Conservation (phyloP, 495 filamentous ascomycete species). For the Thozetella sp. region DNA sequence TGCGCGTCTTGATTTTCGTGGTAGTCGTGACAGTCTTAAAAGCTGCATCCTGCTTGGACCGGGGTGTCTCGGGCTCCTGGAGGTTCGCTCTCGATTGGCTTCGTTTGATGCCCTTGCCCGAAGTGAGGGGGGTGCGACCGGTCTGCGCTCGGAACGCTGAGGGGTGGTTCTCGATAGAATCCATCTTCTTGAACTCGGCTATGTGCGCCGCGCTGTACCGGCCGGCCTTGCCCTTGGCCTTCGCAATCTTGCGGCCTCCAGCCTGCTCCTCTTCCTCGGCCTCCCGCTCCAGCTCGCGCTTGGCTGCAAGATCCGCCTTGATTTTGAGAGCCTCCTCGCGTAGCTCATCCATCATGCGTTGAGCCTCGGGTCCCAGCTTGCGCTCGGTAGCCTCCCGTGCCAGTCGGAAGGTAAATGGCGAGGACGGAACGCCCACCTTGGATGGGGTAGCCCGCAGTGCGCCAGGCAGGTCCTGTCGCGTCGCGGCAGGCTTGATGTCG, state of each 20-base stretch:
- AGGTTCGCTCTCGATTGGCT: constrained; percentile 62
- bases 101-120: constrained; percentile 60
- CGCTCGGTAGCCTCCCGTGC: constrained; percentile 50
- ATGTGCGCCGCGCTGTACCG: constrained; percentile 83
- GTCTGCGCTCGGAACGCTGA: constrained; percentile 73
- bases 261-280: constrained; percentile 39
- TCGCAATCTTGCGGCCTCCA: constrained; percentile 69
- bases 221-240: constrained; percentile 72
- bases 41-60: constrained; percentile 22
- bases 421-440: constrained; percentile 49
- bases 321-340: constrained; percentile 69
- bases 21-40: constrained; percentile 29
- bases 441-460: constrained; percentile 47
- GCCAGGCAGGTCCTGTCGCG: constrained; percentile 30
- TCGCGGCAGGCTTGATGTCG: constrained; percentile 47
- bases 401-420: constrained; percentile 77
- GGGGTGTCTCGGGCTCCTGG: constrained; percentile 46
- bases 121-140: constrained; percentile 55
- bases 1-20: constrained; percentile 25
- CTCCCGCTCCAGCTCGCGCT: constrained; percentile 53
- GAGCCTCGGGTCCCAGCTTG: constrained; percentile 71
- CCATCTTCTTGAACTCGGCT: constrained; percentile 94
- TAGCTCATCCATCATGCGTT: constrained; percentile 75
- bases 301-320: constrained; percentile 62
- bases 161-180: constrained; percentile 85